Percentiles rank a stretch among this genome's conserved stretches.
Evolutionary conservation across 2,329 filamentous ascomycete species (phyloP).

Genomic region (Aspergillus proliferans): DNA sequence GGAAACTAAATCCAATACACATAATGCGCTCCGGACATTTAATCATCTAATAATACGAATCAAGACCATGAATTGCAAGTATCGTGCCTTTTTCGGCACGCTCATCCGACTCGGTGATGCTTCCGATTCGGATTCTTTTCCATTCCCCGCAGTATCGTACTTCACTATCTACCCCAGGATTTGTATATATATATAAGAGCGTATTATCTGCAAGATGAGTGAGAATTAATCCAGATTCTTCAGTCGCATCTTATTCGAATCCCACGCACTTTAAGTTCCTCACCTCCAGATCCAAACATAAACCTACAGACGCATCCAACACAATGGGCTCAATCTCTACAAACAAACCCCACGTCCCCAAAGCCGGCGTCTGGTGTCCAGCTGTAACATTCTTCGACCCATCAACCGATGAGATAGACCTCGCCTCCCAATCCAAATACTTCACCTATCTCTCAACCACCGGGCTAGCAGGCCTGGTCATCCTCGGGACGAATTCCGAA

Average conservation of each 20-base stretch:
- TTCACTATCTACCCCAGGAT: too few relatives aligned
- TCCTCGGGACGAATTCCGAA: slow-evolving; percentile 53
- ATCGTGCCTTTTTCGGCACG: too few relatives aligned
- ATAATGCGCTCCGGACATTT: too few relatives aligned
- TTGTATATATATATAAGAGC: neutral
- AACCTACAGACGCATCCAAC: neutral
- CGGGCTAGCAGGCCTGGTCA: slow-evolving; percentile 48
- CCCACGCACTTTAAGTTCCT: neutral
- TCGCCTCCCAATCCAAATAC: slow-evolving; percentile 46
- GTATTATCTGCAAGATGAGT: neutral
- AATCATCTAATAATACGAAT: too few relatives aligned
- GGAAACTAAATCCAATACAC: too few relatives aligned
- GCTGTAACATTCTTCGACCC: slow-evolving; percentile 52
- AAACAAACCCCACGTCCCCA: slow-evolving; percentile 1
- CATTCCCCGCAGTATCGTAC: slow-evolving; percentile 1
- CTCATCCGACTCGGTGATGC: too few relatives aligned
- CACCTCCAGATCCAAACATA: neutral
- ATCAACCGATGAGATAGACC: slow-evolving; percentile 44
- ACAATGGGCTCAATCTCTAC: slow-evolving; percentile 3
- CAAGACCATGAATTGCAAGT: too few relatives aligned
- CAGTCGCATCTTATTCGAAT: neutral
- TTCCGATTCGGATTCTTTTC: slow-evolving; percentile 6
- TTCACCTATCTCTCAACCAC: slow-evolving; percentile 47
- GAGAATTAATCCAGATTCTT: neutral
- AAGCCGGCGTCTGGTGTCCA: slow-evolving; percentile 46